Conservation (phyloP, 805 yeast species). For the Myxozyma melibiosi region DNA sequence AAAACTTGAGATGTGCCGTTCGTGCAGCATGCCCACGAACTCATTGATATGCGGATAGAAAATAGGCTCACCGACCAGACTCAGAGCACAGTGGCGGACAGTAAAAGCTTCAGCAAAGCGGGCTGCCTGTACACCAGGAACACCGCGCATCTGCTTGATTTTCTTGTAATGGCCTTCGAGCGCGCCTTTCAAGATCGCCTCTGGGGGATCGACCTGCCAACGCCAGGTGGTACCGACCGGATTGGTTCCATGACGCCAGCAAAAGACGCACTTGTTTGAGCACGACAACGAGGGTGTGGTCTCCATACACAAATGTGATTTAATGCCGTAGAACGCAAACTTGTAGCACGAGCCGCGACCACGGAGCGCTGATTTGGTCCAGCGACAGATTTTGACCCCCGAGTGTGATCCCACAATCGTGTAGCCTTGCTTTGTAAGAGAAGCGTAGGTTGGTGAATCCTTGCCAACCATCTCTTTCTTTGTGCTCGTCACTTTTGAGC, state of each 20-base stretch:
- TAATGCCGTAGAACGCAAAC: slow-evolving; percentile 87
- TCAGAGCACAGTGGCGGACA: slow-evolving; percentile 88
- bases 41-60: slow-evolving; percentile 89
- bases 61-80: slow-evolving; percentile 93
- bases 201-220: slow-evolving; percentile 93
- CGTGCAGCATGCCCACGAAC: slow-evolving; percentile 79
- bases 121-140: slow-evolving; percentile 89
- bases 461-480: slow-evolving; percentile 85
- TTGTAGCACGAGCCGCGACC: slow-evolving; percentile 95
- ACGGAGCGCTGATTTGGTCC: slow-evolving; percentile 93
- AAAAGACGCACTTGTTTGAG: slow-evolving; percentile 92
- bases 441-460: slow-evolving; percentile 83
- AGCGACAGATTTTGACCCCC: slow-evolving; percentile 91
- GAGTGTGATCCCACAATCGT: slow-evolving; percentile 92
- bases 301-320: slow-evolving; percentile 92
- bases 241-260: slow-evolving; percentile 97
- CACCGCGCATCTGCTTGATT: slow-evolving; percentile 92
- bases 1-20: slow-evolving; percentile 77
- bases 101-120: slow-evolving; percentile 88
- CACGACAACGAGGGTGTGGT: slow-evolving; percentile 92
- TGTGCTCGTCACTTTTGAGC: slow-evolving; percentile 33
- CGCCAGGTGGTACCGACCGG: slow-evolving; percentile 97
- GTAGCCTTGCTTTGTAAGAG: slow-evolving; percentile 90
- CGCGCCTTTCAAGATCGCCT: slow-evolving; percentile 80
- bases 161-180: slow-evolving; percentile 85